Evolutionary conservation across 2,329 filamentous ascomycete species (phyloP), one percentile per base, ranked within the genome.

Genomic region (Cladosporium sp.): DNA sequence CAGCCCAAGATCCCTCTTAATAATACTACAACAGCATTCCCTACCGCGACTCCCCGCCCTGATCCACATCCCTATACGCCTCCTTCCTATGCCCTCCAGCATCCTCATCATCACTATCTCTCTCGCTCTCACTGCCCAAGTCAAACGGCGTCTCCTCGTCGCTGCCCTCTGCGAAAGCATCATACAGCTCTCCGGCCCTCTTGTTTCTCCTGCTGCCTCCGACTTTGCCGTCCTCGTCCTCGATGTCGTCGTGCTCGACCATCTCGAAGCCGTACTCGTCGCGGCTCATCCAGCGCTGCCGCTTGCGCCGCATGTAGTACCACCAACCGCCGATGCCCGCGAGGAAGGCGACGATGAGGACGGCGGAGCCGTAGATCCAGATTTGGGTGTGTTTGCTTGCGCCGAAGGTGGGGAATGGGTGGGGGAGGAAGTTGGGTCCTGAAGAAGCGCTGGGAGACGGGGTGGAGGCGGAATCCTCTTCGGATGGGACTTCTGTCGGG

Each of bases 221-320:
- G 70, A 54, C 70, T 69, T 65, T 66, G 61, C 9, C 66, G 62
- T 53, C 65, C 63, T 50, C 61, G 59, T 65, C 78, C 77, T 60
- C 63, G 28, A 70, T 70, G 28, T 95, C 90, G 16, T 89, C 86
- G 52, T 91, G 86, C 62, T 93, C 86, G 44, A 98, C 79, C 57
- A 95, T 85, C 71, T 95, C 91, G 61, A 98, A 98, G 62, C 96
- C 92, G 70, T 96, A 97, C 66, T 86, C 85, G 63, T 92, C 87
- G 46, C 87, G 82, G 3, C 50, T 58, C 58, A 64, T 60, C 59
- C 62, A 63, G 82, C 83, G 70, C 83, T 83, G 38, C 45, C 61
- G 58, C 40, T 66, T 84, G 28, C 90, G 84, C 41, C 90, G 87
- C 53, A 92, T 74, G 70, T 82, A 89, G 61, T 95, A 81, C 74